Conservation (phyloP, 331 rosid genomes). For the Quercus tomentella region DNA sequence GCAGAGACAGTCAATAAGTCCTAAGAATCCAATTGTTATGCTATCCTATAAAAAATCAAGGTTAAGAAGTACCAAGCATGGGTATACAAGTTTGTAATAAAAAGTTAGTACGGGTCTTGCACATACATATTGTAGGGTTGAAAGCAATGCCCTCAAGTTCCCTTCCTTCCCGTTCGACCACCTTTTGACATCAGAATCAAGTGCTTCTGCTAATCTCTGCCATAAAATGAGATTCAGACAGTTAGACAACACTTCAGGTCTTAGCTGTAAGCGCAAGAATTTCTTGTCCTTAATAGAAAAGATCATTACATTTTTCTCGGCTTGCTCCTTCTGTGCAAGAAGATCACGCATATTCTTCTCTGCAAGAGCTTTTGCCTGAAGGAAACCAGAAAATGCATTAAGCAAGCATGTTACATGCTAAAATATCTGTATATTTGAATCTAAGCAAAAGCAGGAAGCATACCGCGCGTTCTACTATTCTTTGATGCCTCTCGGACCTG, state of each 20-base stretch:
- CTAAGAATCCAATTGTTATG: not conserved
- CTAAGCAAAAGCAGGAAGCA: constrained; percentile 27
- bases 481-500: constrained; percentile 72
- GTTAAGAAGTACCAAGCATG: constrained; percentile 1
- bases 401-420: constrained; percentile 16
- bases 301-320: constrained; percentile 68
- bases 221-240: constrained; percentile 23
- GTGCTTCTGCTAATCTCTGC: constrained; percentile 87
- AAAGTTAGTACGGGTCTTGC: constrained; percentile 9
- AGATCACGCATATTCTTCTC: constrained; percentile 85
- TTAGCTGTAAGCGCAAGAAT: not conserved
- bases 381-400: constrained; percentile 20
- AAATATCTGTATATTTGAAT: constrained; percentile 2
- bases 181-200: constrained; percentile 85
- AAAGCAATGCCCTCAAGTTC: constrained; percentile 86
- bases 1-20: not conserved
- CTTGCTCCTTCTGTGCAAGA: constrained; percentile 82
- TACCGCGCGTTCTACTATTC: constrained; percentile 88
- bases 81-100: not conserved
- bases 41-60: constrained; percentile 14
- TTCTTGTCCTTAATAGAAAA: not conserved
- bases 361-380: constrained; percentile 86
- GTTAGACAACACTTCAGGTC: constrained; percentile 18
- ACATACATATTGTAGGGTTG: constrained; percentile 93
- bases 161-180: constrained; percentile 97